Evolutionary conservation across 108 stramenopile species (phyloP).

Genomic region (Aurantiochytrium sp.): DNA sequence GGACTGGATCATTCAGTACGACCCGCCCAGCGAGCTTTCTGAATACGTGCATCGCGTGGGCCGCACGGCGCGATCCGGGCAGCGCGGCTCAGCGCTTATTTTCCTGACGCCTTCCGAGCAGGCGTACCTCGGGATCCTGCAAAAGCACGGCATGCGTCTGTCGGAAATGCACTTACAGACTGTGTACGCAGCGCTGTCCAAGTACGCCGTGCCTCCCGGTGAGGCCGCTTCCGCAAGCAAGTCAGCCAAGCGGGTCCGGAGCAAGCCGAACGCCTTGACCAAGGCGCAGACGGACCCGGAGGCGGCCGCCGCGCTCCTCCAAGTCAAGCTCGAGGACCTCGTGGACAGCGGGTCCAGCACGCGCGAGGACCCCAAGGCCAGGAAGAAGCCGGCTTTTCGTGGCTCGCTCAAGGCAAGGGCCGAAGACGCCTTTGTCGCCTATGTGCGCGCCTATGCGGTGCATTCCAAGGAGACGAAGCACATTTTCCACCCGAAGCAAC

Average conservation of each 20-base stretch:
- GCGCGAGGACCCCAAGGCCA: background rate
- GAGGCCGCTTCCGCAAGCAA: conserved; percentile 57
- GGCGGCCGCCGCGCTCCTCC: conserved; percentile 48
- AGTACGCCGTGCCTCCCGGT: conserved; percentile 62
- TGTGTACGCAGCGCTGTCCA: conserved; percentile 63
- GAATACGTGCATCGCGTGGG: conserved; percentile 86
- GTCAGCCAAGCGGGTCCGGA: conserved; percentile 35
- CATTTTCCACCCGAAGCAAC: conserved; percentile 32
- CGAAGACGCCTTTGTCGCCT: conserved; percentile 27
- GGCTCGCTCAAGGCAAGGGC: background rate
- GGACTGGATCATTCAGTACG: conserved; percentile 88
- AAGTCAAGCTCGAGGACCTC: background rate
- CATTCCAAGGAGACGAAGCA: background rate
- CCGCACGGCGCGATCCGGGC: conserved; percentile 77
- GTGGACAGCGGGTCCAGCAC: background rate
- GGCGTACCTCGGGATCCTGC: conserved; percentile 69
- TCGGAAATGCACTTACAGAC: conserved; percentile 61
- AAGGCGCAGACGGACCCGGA: conserved; percentile 55
- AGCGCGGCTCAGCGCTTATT: conserved; percentile 72
- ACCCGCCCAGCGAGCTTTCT: conserved; percentile 78
- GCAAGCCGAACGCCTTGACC: background rate
- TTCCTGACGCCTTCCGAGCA: conserved; percentile 81
- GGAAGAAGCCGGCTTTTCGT: background rate
- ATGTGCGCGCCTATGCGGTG: conserved; percentile 40
- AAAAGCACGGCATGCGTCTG: conserved; percentile 57